Conservation (phyloP, 495 filamentous ascomycete species). For the Neurospora pannonica region DNA sequence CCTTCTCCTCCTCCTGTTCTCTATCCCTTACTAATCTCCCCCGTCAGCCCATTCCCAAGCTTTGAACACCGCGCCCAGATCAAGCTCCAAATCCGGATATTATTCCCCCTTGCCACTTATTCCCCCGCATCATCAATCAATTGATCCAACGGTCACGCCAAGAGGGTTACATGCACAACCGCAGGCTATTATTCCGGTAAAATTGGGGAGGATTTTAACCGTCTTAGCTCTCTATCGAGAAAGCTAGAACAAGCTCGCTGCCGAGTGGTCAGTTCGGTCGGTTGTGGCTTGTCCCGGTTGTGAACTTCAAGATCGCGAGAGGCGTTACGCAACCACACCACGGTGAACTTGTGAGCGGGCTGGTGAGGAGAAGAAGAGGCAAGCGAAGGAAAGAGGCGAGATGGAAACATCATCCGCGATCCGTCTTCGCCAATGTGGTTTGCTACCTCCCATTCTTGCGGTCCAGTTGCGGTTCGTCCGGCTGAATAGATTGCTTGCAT, state of each 20-base stretch:
- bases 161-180: background rate
- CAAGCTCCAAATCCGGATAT: background rate
- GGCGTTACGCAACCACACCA: background rate
- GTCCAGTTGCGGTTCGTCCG: background rate
- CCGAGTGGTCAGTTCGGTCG: background rate
- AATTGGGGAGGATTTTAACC: background rate
- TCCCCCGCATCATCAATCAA: background rate
- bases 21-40: background rate
- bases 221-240: background rate
- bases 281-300: background rate
- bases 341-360: background rate
- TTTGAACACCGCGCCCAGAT: background rate
- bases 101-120: background rate
- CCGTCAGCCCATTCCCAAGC: background rate
- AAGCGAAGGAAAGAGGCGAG: background rate
- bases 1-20: background rate
- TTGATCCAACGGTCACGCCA: background rate
- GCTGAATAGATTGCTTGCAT: background rate
- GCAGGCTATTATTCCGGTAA: background rate
- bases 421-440: background rate
- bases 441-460: background rate
- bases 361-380: background rate
- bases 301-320: background rate
- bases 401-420: background rate
- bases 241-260: background rate